Percentiles rank a stretch among this genome's conserved stretches.
phyloP scores from a whole-genome alignment of 768 basidiomycete genomes.

The Pisolithus sp. region DNA sequence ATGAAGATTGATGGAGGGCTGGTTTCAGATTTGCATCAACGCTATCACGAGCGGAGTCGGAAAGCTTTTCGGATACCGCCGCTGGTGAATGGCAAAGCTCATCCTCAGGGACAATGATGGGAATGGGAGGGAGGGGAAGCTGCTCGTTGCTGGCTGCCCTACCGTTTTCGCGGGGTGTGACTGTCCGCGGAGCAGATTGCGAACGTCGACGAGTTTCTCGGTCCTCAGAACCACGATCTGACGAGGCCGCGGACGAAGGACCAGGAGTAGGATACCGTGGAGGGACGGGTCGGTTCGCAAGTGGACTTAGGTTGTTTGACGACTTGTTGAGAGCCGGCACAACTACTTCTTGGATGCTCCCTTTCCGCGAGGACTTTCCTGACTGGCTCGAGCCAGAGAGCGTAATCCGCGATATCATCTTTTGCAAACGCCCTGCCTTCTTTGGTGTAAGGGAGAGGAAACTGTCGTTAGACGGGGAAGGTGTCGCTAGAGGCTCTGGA shows the following conservation, averaged over 20 bases:
- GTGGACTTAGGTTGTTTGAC: slow-evolving; percentile 37
- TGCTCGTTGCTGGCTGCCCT: slow-evolving; percentile 11
- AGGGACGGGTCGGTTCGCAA: slow-evolving; percentile 56
- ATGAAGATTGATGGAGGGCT: background rate
- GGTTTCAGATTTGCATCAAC: background rate
- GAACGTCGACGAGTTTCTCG: slow-evolving; percentile 20
- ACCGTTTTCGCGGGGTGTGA: slow-evolving; percentile 12
- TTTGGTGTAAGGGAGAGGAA: slow-evolving; percentile 36
- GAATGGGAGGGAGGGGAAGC: background rate
- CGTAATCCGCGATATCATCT: slow-evolving; percentile 78
- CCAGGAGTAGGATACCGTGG: slow-evolving; percentile 46
- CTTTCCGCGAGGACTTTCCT: slow-evolving; percentile 27
- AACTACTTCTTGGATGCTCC: slow-evolving; percentile 16
- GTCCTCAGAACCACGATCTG: slow-evolving; percentile 23
- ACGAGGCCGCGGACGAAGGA: slow-evolving; percentile 41
- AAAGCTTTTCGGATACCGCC: background rate
- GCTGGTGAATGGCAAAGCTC: background rate
- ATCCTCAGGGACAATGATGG: slow-evolving; percentile 4
- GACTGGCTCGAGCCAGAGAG: slow-evolving; percentile 31
- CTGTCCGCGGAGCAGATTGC: slow-evolving; percentile 21
- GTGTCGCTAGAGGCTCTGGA: slow-evolving; percentile 29
- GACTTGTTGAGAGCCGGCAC: slow-evolving; percentile 25
- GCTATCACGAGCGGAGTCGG: background rate
- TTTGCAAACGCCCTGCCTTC: slow-evolving; percentile 62
- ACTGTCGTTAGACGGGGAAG: slow-evolving; percentile 31